These are phyloP conservation scores for Ochetophila trinervis DNA, from an alignment of 306 rosid genomes.

Conservation along the genomic window DNA sequence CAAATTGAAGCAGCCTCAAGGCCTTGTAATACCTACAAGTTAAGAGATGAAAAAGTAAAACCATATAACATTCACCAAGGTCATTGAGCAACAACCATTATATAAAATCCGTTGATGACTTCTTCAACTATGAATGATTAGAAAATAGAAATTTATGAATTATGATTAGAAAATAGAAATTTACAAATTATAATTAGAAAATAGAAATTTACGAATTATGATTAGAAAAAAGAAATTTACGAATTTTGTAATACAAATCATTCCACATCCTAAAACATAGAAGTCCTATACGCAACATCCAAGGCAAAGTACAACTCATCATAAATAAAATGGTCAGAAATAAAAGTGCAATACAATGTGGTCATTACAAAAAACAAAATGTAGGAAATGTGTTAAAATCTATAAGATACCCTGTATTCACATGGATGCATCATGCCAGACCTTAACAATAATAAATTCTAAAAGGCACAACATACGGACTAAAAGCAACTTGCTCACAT, in stretches of 20 bases:
- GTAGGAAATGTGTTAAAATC: no score
- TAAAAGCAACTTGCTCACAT: background rate
- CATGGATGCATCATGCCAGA: background rate
- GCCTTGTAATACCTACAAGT: conserved; percentile 67
- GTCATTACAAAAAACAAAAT: no score
- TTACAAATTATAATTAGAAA: background rate
- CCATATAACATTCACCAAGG: background rate
- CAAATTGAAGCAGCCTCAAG: conserved; percentile 77
- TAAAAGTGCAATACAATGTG: background rate
- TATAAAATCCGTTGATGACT: background rate
- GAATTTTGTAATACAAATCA: background rate
- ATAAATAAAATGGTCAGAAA: background rate
- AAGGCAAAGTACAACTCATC: conserved; percentile 1
- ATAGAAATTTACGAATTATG: background rate
- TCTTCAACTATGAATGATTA: background rate
- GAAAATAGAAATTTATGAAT: background rate
- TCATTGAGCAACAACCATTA: background rate
- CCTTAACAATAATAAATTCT: background rate
- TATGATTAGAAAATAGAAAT: background rate
- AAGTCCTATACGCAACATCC: background rate
- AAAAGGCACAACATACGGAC: background rate
- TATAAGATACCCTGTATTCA: background rate
- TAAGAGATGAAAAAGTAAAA: background rate
- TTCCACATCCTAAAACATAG: conserved; percentile 8
- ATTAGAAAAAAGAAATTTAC: background rate